Conservation (phyloP, 2,329 filamentous ascomycete genomes). For the Ophiocordyceps sinensis region DNA sequence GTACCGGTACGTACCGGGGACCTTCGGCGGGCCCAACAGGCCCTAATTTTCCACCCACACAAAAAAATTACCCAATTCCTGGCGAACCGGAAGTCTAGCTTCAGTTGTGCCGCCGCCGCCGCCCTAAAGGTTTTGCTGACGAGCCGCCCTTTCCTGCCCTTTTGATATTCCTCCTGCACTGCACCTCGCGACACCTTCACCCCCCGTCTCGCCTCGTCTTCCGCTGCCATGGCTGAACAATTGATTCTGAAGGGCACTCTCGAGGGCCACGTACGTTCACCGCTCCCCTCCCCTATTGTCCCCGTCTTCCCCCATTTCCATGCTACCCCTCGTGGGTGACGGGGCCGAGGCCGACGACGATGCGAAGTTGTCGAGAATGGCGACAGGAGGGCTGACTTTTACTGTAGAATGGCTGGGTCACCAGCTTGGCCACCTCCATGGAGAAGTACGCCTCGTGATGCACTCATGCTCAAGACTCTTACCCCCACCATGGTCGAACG, state of each 20-base stretch:
- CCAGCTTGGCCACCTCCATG: slow-evolving; percentile 92
- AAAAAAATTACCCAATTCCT: slow-evolving; percentile 27
- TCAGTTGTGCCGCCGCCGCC: neutral
- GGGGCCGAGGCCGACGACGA: neutral
- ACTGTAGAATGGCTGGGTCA: slow-evolving; percentile 85
- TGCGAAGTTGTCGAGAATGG: neutral
- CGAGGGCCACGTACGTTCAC: slow-evolving; percentile 72
- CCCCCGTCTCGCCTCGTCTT: slow-evolving; percentile 26
- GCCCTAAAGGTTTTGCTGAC: slow-evolving; percentile 10
- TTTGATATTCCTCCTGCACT: slow-evolving; percentile 13
- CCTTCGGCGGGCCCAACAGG: slow-evolving; percentile 11
- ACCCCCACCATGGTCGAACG: neutral
- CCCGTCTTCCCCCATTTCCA: too few relatives aligned
- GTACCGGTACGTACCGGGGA: neutral
- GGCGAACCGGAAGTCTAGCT: slow-evolving; percentile 7
- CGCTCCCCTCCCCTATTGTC: slow-evolving; percentile 3
- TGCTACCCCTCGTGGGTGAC: slow-evolving; percentile 1
- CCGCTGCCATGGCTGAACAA: slow-evolving; percentile 69
- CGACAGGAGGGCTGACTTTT: slow-evolving; percentile 9
- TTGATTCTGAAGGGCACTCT: slow-evolving; percentile 93
- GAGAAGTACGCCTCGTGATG: slow-evolving; percentile 61
- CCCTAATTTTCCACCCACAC: slow-evolving; percentile 40
- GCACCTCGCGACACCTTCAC: slow-evolving; percentile 11
- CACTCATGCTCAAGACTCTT: neutral
- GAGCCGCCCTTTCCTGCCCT: slow-evolving; percentile 16